These are phyloP conservation scores for Nothophytophthora sp. DNA, from an alignment of 352 stramenopile species.

Conservation along the genomic window DNA sequence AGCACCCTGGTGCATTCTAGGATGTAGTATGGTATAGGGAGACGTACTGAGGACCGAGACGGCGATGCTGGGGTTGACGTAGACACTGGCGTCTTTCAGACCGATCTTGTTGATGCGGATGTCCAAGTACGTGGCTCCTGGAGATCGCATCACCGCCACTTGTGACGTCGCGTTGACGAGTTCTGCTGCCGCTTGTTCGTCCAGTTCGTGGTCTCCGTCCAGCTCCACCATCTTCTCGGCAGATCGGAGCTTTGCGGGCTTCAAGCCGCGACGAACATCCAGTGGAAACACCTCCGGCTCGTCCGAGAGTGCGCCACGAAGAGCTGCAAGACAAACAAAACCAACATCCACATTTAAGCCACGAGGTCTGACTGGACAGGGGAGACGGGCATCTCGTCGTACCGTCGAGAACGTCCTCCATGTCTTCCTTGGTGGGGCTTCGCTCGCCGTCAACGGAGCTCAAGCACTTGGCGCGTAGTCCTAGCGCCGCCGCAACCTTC, in stretches of 20 bases:
- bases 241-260: conserved; percentile 25
- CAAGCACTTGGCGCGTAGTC: conserved; percentile 53
- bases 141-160: conserved; percentile 11
- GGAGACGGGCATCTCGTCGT: neutral
- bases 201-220: conserved; percentile 20
- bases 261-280: conserved; percentile 11
- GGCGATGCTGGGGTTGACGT: conserved; percentile 65
- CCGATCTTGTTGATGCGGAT: conserved; percentile 56
- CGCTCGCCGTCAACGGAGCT: conserved; percentile 58
- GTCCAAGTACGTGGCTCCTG: conserved; percentile 51
- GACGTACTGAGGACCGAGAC: conserved; percentile 60
- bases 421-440: conserved; percentile 70
- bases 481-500: conserved; percentile 44
- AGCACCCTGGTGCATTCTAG: neutral
- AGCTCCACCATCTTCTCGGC: conserved; percentile 31
- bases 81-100: conserved; percentile 63
- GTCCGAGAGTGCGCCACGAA: conserved; percentile 35
- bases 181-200: conserved; percentile 18
- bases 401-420: conserved; percentile 63
- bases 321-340: conserved; percentile 20
- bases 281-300: conserved; percentile 45
- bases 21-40: neutral
- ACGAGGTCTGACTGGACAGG: neutral
- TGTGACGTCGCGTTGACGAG: conserved; percentile 18
- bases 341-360: neutral